Conservation (phyloP, 331 rosid genomes). For the Ulmus americana region DNA sequence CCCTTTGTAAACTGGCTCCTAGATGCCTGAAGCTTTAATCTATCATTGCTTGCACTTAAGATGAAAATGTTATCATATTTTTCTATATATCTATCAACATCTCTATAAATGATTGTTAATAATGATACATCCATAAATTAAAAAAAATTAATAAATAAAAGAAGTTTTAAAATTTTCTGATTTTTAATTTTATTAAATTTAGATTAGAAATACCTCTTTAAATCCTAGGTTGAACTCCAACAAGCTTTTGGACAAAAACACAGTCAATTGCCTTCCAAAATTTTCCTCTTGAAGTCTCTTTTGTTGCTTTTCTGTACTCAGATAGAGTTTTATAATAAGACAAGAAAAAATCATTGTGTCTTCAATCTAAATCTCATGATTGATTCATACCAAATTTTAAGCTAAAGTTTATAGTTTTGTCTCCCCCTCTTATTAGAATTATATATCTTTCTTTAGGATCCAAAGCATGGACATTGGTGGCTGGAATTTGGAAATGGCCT, state of each 20-base stretch:
- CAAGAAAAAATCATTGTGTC: slow-evolving; percentile 10
- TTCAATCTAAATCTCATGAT: not conserved
- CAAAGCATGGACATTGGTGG: slow-evolving; percentile 99
- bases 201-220: no score
- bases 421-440: slow-evolving; percentile 3
- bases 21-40: not conserved
- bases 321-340: not conserved
- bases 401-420: not conserved
- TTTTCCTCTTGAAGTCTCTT: slow-evolving; percentile 1
- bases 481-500: slow-evolving; percentile 69
- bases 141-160: no score
- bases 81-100: no score
- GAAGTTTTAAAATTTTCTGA: no score
- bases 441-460: slow-evolving; percentile 48
- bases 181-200: no score
- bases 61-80: no score
- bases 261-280: not conserved
- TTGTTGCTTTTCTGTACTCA: not conserved
- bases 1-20: no score
- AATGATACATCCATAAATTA: no score
- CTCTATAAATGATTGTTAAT: no score
- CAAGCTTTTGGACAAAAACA: not conserved
- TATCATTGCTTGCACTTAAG: no score
- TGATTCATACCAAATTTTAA: not conserved
- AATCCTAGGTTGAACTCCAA: no score